These are phyloP conservation scores for Zasmidium angulare DNA, from an alignment of 2,329 filamentous ascomycete genomes.

Conservation along the genomic window DNA sequence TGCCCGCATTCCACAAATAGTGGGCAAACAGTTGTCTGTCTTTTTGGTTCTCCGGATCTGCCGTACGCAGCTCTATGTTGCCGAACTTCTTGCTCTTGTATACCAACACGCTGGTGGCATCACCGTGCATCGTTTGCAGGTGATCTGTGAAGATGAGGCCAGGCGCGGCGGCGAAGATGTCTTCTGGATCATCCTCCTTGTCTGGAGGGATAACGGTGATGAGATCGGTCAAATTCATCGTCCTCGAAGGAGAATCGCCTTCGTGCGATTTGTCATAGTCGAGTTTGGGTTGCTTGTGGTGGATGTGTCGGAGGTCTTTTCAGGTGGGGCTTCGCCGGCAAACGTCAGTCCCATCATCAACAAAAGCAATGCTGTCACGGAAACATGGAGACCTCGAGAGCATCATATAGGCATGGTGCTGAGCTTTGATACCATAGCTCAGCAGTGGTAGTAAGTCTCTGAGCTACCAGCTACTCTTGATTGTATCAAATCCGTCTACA, in stretches of 20 bases:
- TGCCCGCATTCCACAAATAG: slow-evolving; percentile 69
- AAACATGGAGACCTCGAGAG: not conserved
- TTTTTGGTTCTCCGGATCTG: slow-evolving; percentile 51
- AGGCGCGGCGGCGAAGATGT: slow-evolving; percentile 57
- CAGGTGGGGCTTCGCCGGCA: not conserved
- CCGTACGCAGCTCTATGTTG: slow-evolving; percentile 42
- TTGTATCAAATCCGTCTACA: no score
- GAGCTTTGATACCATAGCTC: no score
- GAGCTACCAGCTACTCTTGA: no score
- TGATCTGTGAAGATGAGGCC: slow-evolving; percentile 69
- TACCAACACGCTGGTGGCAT: slow-evolving; percentile 57
- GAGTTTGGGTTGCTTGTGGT: not conserved
- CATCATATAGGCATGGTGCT: no score
- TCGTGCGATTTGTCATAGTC: not conserved
- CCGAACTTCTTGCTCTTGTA: slow-evolving; percentile 48
- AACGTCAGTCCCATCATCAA: not conserved
- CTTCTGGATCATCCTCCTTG: slow-evolving; percentile 25
- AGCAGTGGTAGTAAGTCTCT: no score
- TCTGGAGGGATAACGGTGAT: slow-evolving; percentile 28
- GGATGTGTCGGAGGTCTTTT: not conserved
- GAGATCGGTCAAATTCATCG: slow-evolving; percentile 28
- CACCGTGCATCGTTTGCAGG: slow-evolving; percentile 65
- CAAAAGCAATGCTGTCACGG: not conserved
- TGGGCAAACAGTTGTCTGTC: slow-evolving; percentile 66
- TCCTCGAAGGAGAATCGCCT: not conserved